phyloP scores from a whole-genome alignment of 2,329 filamentous ascomycete species.

The Pezicula carpinea region DNA sequence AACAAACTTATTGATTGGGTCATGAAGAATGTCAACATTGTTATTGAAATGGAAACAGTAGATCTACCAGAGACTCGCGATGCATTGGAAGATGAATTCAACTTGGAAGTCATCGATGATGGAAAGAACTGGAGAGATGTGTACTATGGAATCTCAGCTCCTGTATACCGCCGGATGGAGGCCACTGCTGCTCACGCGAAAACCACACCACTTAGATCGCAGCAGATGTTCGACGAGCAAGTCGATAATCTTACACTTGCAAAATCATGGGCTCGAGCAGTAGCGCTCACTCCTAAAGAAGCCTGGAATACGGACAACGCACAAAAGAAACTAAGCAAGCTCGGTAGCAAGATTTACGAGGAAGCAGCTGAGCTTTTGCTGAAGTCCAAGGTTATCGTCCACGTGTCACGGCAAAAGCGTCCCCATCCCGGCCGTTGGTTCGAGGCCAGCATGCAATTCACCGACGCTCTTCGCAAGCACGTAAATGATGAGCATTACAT shows the following conservation, averaged over 20 bases:
- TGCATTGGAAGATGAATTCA: constrained; percentile 39
- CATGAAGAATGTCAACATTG: constrained; percentile 34
- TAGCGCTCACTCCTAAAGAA: constrained; percentile 48
- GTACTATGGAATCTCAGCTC: constrained; percentile 50
- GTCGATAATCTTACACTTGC: constrained; percentile 37
- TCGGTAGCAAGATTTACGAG: constrained; percentile 10
- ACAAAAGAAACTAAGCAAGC: constrained; percentile 39
- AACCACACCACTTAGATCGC: constrained; percentile 28
- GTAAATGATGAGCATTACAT: constrained; percentile 50
- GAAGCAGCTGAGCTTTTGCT: constrained; percentile 19
- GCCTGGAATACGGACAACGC: constrained; percentile 45
- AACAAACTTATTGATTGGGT: constrained; percentile 61
- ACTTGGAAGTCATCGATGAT: constrained; percentile 15
- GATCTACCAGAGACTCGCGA: constrained; percentile 43
- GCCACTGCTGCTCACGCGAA: constrained; percentile 40
- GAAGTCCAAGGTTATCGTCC: constrained; percentile 40
- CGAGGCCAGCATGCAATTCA: constrained; percentile 55
- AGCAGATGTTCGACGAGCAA: constrained; percentile 8
- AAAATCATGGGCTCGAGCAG: constrained; percentile 55
- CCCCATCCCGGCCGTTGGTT: constrained; percentile 55
- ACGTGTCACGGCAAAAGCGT: constrained; percentile 48
- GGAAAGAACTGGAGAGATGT: constrained; percentile 48
- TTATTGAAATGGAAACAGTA: constrained; percentile 37
- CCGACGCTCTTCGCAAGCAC: constrained; percentile 50
- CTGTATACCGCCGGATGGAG: constrained; percentile 31